phyloP scores from a whole-genome alignment of 2,329 filamentous ascomycete species.

The Ilyonectria mors-panacis region DNA sequence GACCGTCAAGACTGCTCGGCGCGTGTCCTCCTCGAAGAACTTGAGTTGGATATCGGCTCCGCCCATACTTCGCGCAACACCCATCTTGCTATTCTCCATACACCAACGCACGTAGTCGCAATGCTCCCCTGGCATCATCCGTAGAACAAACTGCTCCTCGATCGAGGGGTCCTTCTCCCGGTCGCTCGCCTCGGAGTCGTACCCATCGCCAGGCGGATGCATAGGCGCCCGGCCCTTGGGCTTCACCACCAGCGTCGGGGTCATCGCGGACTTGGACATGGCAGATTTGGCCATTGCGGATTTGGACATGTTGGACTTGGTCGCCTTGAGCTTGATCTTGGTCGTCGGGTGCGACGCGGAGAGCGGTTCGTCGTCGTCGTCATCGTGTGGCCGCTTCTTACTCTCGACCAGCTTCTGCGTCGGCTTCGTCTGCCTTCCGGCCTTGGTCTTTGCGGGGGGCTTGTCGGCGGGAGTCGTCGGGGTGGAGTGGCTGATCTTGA shows the following conservation, averaged over 20 bases:
- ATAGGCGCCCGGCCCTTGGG: slow-evolving; percentile 77
- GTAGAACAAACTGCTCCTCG: slow-evolving; percentile 90
- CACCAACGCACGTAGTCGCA: slow-evolving; percentile 85
- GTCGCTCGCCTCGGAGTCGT: slow-evolving; percentile 96
- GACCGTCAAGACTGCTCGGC: slow-evolving; percentile 81
- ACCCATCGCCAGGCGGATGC: slow-evolving; percentile 86
- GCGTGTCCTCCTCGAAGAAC: slow-evolving; percentile 81
- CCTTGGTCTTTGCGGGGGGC: slow-evolving; percentile 68
- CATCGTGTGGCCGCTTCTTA: slow-evolving; percentile 74
- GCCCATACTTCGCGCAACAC: slow-evolving; percentile 72
- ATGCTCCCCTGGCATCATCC: slow-evolving; percentile 89
- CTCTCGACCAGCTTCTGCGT: slow-evolving; percentile 70
- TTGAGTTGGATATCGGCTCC: slow-evolving; percentile 86
- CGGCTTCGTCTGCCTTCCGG: slow-evolving; percentile 72
- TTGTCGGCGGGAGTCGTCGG: slow-evolving; percentile 55
- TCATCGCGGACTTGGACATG: slow-evolving; percentile 62
- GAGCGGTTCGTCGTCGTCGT: slow-evolving; percentile 64
- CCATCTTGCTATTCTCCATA: slow-evolving; percentile 84
- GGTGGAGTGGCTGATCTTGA: slow-evolving; percentile 59
- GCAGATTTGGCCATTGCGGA: slow-evolving; percentile 40
- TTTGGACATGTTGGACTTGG: slow-evolving; percentile 50
- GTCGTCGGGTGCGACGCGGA: slow-evolving; percentile 57
- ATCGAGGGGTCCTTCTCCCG: slow-evolving; percentile 88
- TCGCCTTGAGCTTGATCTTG: slow-evolving; percentile 68
- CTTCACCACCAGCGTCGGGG: slow-evolving; percentile 65